phyloP scores from a whole-genome alignment of 305 asterid species.

The Fraxinus albicans region DNA sequence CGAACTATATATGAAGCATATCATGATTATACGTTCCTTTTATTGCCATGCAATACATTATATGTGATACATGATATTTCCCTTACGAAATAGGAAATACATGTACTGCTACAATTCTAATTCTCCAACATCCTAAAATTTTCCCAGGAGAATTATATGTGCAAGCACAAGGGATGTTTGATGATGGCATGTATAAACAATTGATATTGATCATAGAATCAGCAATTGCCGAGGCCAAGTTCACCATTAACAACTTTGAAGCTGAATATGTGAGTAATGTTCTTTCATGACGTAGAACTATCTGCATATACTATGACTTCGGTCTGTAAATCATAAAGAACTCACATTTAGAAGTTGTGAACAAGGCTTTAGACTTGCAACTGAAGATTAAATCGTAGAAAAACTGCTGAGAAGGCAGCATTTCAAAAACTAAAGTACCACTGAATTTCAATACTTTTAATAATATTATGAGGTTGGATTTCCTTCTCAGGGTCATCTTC shows the following conservation, averaged over 20 bases:
- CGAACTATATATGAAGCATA: conserved; percentile 1
- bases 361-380: conserved; percentile 18
- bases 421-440: conserved; percentile 20
- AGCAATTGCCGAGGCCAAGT: conserved; percentile 65
- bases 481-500: conserved; percentile 71
- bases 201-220: conserved; percentile 70
- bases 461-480: conserved; percentile 12
- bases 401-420: conserved; percentile 9
- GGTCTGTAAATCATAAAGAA: conserved; percentile 10
- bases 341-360: conserved; percentile 14
- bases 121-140: conserved; percentile 18
- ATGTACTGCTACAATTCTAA: conserved; percentile 17
- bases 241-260: conserved; percentile 63
- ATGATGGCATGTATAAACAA: conserved; percentile 62
- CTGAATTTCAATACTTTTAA: background rate
- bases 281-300: conserved; percentile 22
- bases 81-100: background rate
- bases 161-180: conserved; percentile 83
- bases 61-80: conserved; percentile 12
- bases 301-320: conserved; percentile 18
- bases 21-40: conserved; percentile 3
- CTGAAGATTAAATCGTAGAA: conserved; percentile 8
- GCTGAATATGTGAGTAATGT: conserved; percentile 79
- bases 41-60: conserved; percentile 1
- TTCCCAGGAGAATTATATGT: conserved; percentile 86